These are phyloP conservation scores for Xylaria sp. DNA, from an alignment of 2,329 filamentous ascomycete genomes.

Conservation along the genomic window DNA sequence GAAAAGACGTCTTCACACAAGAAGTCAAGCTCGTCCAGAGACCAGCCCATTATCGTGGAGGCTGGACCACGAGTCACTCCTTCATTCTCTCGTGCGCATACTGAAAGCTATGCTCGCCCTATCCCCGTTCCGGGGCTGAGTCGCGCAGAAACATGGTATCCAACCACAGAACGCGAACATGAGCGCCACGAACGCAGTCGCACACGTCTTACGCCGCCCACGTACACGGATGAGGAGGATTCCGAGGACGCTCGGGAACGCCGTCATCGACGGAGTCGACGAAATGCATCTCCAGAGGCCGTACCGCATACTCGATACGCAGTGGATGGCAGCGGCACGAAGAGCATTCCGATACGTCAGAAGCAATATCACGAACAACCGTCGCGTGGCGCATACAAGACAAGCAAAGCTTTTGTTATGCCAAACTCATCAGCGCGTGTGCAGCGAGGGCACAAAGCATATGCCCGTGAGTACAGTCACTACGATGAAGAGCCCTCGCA, in stretches of 20 bases:
- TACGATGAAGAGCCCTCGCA: conserved; percentile 38
- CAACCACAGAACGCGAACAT: conserved; percentile 37
- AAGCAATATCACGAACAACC: conserved; percentile 37
- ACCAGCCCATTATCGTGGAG: conserved; percentile 44
- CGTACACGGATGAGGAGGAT: conserved; percentile 40
- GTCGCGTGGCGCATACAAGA: conserved; percentile 34
- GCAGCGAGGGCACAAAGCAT: conserved; percentile 33
- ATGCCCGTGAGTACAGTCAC: conserved; percentile 30
- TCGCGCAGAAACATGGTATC: conserved; percentile 44
- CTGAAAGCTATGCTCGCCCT: conserved; percentile 44
- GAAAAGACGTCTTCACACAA: conserved; percentile 48
- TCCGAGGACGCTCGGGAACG: conserved; percentile 45
- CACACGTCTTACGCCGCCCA: conserved; percentile 18
- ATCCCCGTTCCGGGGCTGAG: conserved; percentile 36
- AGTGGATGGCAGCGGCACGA: conserved; percentile 29
- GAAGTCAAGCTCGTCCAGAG: conserved; percentile 42
- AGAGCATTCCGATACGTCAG: conserved; percentile 34
- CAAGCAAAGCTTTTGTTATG: conserved; percentile 27
- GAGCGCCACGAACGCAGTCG: conserved; percentile 42
- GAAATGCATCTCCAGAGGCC: conserved; percentile 43
- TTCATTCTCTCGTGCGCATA: conserved; percentile 42
- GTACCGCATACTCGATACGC: conserved; percentile 33
- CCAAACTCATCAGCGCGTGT: conserved; percentile 43
- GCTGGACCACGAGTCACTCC: conserved; percentile 34
- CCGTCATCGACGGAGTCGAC: conserved; percentile 42